A percentile compares a stretch with the other conserved stretches of the same genome.
These are phyloP conservation scores for Ilyonectria robusta DNA, from an alignment of 2,329 filamentous ascomycete species.

Conservation along the genomic window DNA sequence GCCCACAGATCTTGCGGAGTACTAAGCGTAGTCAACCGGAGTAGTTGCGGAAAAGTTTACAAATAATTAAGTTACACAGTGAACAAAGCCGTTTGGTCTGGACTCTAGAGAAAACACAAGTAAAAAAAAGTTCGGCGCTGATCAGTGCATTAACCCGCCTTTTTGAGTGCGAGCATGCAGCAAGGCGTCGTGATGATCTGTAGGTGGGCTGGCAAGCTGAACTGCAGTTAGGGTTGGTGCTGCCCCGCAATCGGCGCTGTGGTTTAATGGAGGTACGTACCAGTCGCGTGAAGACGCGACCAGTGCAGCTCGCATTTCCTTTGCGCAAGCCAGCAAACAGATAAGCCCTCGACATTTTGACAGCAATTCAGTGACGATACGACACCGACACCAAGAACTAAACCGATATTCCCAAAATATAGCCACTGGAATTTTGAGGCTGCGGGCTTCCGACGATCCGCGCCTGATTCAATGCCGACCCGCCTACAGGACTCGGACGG, in stretches of 20 bases:
- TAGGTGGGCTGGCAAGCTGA: not conserved
- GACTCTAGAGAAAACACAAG: no score
- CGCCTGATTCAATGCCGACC: constrained; percentile 45
- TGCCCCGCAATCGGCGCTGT: constrained; percentile 14
- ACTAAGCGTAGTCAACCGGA: no score
- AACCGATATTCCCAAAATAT: not conserved
- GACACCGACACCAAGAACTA: not conserved
- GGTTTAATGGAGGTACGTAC: constrained; percentile 30
- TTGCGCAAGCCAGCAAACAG: not conserved
- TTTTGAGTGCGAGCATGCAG: not conserved
- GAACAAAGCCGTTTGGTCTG: no score
- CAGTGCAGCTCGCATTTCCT: not conserved
- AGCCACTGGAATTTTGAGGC: not conserved
- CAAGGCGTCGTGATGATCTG: not conserved
- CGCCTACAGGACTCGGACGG: constrained; percentile 39
- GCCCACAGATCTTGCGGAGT: not conserved
- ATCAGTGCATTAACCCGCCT: constrained; percentile 5
- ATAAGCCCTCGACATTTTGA: not conserved
- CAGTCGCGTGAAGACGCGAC: constrained; percentile 26
- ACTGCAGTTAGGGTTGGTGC: not conserved
- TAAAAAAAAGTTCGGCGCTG: not conserved
- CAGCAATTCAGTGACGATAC: not conserved
- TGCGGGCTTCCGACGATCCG: not conserved
- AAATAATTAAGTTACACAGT: no score
- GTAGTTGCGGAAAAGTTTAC: no score